Evolutionary conservation across 441 rosid species (phyloP), one percentile per base, ranked within the genome.

Genomic region (Gossypium schwendimanii): DNA sequence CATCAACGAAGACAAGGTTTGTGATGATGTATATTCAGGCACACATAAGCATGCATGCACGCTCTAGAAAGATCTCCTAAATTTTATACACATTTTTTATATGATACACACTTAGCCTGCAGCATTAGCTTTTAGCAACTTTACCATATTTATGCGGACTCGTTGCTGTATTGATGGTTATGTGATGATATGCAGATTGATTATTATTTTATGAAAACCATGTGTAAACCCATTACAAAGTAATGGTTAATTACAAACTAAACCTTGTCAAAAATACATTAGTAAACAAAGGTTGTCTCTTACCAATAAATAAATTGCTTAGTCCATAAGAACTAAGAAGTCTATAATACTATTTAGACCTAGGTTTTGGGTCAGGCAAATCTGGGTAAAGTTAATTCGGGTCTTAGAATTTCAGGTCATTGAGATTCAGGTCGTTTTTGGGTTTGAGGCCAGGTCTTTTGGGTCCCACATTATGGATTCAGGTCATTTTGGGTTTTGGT

Each of bases 1-100:
- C 70, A 87, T 88, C 69, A 93, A 87, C 71, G 74, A 63, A 57
- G 88, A 85, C 55, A 82, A 88, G 97, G 99, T 93, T 70, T 62
- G 81, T 26, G 49, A 47, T 44, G 60, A 14, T 54, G 31, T 15
- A 67, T 69, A 11, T 69, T 11, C 49, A 52, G 2, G 9, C 21
- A 23, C 28, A 31, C 18, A 31, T 31, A 18, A 1, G 24, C 61
- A 17, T 50, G 60, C 26, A 17, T 8, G 20, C 14, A 14, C 14
- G 6, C 54, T 21, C 11, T 66, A 18, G 31, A 41, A 63, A 63
- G 53, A 65, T 66, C 3, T 24, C 28, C 4, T 12, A 31, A 21
- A 44, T 14, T 47, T 14, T 15, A 26, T 66, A 12, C 57, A 23
- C 12, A 23, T 45, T 23, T 65, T 9, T 23, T 10, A 45, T 15